These are phyloP conservation scores for Dendrobium catenatum DNA, from an alignment of 106 monocot species.

Conservation along the genomic window DNA sequence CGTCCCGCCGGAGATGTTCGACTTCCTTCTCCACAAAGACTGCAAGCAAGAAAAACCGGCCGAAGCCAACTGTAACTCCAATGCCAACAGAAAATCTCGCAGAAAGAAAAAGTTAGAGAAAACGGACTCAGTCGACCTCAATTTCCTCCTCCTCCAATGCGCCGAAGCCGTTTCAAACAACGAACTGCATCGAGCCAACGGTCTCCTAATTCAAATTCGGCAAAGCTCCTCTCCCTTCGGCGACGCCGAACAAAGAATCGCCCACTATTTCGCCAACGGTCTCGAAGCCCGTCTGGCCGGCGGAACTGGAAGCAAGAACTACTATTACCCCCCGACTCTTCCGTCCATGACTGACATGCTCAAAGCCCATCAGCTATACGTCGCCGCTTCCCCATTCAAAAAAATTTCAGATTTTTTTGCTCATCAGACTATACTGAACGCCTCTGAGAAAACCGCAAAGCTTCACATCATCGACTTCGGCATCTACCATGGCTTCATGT, in stretches of 20 bases:
- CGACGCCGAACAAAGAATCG: slow-evolving; percentile 36
- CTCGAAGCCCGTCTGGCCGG: slow-evolving; percentile 48
- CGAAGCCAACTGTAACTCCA: not conserved
- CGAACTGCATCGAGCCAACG: slow-evolving; percentile 22
- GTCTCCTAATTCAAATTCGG: slow-evolving; percentile 41
- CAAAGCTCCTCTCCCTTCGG: slow-evolving; percentile 25
- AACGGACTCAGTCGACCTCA: slow-evolving; percentile 29
- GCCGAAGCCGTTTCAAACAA: slow-evolving; percentile 38
- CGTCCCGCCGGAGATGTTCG: slow-evolving; percentile 18
- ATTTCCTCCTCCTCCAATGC: slow-evolving; percentile 33
- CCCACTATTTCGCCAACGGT: slow-evolving; percentile 45
- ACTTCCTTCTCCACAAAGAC: slow-evolving; percentile 21
- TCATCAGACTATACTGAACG: slow-evolving; percentile 34
- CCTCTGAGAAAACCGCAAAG: not conserved
- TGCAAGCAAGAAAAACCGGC: not conserved
- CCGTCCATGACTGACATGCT: slow-evolving; percentile 21
- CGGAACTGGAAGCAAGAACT: slow-evolving; percentile 30
- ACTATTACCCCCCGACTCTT: too few species aligned
- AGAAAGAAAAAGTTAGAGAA: slow-evolving; percentile 20
- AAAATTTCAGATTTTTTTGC: slow-evolving; percentile 38
- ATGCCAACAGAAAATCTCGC: too few species aligned
- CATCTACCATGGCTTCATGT: slow-evolving; percentile 41
- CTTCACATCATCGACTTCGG: slow-evolving; percentile 48
- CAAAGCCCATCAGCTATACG: slow-evolving; percentile 36
- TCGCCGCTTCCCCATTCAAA: slow-evolving; percentile 40